Percentiles rank a stretch among this genome's conserved stretches.
Evolutionary conservation across 352 stramenopile species (phyloP).

Genomic region (Phytophthora hibernalis): DNA sequence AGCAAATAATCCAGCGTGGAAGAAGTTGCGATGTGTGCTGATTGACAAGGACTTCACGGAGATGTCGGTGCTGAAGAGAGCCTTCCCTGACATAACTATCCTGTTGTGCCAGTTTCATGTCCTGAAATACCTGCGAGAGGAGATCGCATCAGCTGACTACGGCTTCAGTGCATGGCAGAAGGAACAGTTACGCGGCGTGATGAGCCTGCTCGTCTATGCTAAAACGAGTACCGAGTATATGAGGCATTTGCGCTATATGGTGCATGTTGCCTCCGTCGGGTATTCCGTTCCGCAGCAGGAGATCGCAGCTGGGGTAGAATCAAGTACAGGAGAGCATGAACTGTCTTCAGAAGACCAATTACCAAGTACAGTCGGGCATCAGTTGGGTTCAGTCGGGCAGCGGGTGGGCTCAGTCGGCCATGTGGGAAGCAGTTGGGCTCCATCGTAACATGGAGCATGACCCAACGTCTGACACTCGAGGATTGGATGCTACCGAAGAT

Average conservation of each 20-base stretch:
- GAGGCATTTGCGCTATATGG: background rate
- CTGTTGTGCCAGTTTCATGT: constrained; percentile 46
- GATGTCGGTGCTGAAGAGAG: background rate
- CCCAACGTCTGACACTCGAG: background rate
- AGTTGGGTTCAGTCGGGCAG: background rate
- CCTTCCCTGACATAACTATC: constrained; percentile 17
- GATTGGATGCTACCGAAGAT: background rate
- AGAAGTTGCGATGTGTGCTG: constrained; percentile 23
- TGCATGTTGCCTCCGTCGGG: background rate
- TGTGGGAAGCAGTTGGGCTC: too few species aligned
- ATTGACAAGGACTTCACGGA: constrained; percentile 34
- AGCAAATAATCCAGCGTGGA: constrained; percentile 22
- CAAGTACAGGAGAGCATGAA: background rate
- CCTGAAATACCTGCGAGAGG: constrained; percentile 26
- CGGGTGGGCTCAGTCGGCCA: constrained; percentile 1
- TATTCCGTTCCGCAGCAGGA: background rate
- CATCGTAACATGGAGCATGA: background rate
- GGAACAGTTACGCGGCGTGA: background rate
- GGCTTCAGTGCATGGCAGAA: constrained; percentile 7
- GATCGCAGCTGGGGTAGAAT: background rate
- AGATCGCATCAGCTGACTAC: constrained; percentile 22
- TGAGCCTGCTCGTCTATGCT: background rate
- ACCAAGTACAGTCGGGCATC: background rate
- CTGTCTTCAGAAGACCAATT: constrained; percentile 1
- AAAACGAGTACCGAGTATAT: background rate